phyloP scores from a whole-genome alignment of 2,329 filamentous ascomycete species.

The Talaromyces sp. region DNA sequence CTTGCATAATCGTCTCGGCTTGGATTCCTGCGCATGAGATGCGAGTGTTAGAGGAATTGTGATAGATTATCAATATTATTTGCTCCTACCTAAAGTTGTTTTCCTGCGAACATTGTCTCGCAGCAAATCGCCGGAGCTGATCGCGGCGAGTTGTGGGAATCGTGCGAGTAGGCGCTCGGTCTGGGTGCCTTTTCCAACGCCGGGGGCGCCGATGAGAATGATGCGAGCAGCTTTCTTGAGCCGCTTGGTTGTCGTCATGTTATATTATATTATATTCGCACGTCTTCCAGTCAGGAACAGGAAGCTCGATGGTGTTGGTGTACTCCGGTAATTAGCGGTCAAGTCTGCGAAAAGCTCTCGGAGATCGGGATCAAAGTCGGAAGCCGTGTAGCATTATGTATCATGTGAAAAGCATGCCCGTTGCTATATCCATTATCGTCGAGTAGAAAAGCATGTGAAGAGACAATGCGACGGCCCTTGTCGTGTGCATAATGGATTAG shows the following conservation, averaged over 20 bases:
- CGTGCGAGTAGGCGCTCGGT: constrained; percentile 79
- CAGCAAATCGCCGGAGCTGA: constrained; percentile 90
- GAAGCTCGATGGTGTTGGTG: background rate
- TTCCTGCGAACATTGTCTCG: constrained; percentile 86
- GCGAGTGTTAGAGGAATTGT: background rate
- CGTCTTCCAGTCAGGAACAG: background rate
- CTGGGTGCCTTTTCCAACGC: constrained; percentile 95
- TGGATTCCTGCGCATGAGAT: constrained; percentile 63
- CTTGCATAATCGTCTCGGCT: constrained; percentile 82
- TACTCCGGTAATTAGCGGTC: background rate
- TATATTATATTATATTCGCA: background rate
- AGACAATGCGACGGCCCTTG: background rate
- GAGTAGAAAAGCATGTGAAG: background rate
- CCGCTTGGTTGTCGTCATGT: constrained; percentile 36
- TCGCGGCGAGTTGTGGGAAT: constrained; percentile 83
- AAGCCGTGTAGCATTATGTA: background rate
- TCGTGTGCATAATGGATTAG: background rate
- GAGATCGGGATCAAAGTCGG: background rate
- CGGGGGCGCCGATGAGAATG: constrained; percentile 93
- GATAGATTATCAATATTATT: background rate
- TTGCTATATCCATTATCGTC: background rate
- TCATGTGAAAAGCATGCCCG: background rate
- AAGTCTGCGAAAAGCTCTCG: background rate
- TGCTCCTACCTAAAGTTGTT: constrained; percentile 70
- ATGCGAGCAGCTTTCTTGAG: constrained; percentile 80